A percentile compares a stretch with the other conserved stretches of the same genome.
phyloP scores from a whole-genome alignment of 176 grass and related monocot genomes.

The Ampelocalamus luodianensis region DNA sequence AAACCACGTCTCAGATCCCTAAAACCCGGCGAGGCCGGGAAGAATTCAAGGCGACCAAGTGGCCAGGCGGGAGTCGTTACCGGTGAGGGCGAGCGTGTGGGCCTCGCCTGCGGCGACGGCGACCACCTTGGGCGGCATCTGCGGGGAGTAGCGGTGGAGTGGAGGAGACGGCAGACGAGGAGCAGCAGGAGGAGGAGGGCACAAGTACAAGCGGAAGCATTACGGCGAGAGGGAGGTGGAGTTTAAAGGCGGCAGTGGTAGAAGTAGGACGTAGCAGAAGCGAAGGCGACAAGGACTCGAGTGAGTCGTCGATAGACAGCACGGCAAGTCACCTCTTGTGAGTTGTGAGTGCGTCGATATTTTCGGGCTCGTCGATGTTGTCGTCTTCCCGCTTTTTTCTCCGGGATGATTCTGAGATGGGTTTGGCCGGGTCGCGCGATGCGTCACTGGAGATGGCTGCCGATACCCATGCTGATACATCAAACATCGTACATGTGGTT shows the following conservation, averaged over 20 bases:
- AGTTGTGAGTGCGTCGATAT: neutral
- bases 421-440: conserved; percentile 23
- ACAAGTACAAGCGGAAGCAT: conserved; percentile 30
- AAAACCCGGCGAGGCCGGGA: neutral
- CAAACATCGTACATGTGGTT: neutral
- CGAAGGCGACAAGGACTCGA: conserved; percentile 5
- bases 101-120: conserved; percentile 86
- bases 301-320: neutral
- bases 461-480: neutral
- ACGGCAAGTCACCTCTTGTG: conserved; percentile 24
- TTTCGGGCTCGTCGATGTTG: neutral
- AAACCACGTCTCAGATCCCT: conserved; percentile 28
- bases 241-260: conserved; percentile 6
- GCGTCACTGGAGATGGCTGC: neutral
- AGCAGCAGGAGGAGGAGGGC: neutral
- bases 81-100: conserved; percentile 88
- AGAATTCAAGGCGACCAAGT: conserved; percentile 9
- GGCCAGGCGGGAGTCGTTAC: conserved; percentile 35
- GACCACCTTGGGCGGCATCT: conserved; percentile 80
- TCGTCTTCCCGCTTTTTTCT: conserved; percentile 4
- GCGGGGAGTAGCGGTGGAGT: neutral
- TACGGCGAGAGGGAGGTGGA: conserved; percentile 17
- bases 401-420: neutral
- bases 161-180: conserved; percentile 20
- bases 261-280: neutral